Evolutionary conservation across 139 green algal species (phyloP), one percentile per base, ranked within the genome.

Genomic region (Micractinium sp.): DNA sequence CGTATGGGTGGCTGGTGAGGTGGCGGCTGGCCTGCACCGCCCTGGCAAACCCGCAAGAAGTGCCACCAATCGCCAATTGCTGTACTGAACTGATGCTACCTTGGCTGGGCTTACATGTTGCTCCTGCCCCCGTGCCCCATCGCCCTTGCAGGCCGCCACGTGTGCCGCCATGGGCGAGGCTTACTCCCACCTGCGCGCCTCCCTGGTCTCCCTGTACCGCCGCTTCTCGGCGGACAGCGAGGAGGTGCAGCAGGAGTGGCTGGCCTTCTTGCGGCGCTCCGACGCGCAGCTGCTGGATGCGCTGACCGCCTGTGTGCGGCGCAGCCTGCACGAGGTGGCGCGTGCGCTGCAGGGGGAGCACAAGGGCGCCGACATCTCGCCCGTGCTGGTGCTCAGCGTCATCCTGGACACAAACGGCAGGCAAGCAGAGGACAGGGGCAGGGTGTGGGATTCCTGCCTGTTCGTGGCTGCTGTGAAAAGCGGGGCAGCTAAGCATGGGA

Each of bases 231-330:
- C 85, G 19, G 96, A 99, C 91, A 92, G 88, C 33, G 95, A 98
- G 88, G 96, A 98, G 87, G 96, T 98, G 80, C 95, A 98, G 89
- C 89, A 90, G 1, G 96, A 98, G 91, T 99, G 96, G 96, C 91
- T 95, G 89, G 88, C 90, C 60, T 97, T 95, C 92, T 96, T 95
- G 22, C 87, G 92, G n/a, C 95, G 95, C 86, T 86, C 87, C 12
- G 36, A 82, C 20, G 35, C 31, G 76, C 94, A 94, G 88, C 87
- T 99, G 92, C 94, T 97, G 88, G 96, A 97, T 25, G 95, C 96
- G n/a, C 89, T 98, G 91, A 93, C 93, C 0, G 56, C 91, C 83
- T 93, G 94, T 18, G 94, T 98, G 19, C 96, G 97, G 91, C 94
- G 92, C 81, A 95, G 90, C 39, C 89, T 98, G 88, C 93, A 96